Conservation (phyloP, 257 asterid species). For the Rhazya stricta region DNA sequence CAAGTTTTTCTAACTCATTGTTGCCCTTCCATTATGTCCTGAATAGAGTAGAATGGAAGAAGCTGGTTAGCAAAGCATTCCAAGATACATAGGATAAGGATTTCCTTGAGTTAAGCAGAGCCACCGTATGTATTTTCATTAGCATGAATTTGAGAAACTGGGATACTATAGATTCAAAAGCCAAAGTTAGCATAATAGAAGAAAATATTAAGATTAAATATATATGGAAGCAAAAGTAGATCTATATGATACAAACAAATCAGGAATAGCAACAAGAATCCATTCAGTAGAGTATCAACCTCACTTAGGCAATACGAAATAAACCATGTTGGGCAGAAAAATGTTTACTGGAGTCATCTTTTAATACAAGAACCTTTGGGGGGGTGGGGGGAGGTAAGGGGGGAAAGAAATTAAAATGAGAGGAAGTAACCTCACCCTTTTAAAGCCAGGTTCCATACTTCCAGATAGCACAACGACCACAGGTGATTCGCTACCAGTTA, state of each 20-base stretch:
- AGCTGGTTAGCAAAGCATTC: not conserved
- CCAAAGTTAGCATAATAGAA: not conserved
- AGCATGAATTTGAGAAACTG: not conserved
- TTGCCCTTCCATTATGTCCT: not conserved
- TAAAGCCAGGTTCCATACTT: conserved; percentile 99
- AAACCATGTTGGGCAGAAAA: not conserved
- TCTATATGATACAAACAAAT: not conserved
- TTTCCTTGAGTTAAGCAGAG: not conserved
- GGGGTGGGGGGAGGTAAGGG: not conserved
- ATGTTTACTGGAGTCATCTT: not conserved
- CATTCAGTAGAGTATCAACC: not conserved
- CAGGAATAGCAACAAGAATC: not conserved
- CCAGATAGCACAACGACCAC: conserved; percentile 99
- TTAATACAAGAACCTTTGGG: not conserved
- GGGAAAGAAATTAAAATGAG: too few species aligned
- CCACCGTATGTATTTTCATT: not conserved
- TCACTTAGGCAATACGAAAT: not conserved
- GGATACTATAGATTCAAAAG: not conserved
- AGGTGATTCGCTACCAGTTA: conserved; percentile 97
- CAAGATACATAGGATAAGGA: not conserved
- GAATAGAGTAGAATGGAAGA: not conserved
- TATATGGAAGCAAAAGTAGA: not conserved
- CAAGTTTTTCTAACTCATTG: not conserved
- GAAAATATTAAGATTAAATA: not conserved
- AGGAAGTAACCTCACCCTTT: conserved; percentile 57